Evolutionary conservation across 495 filamentous ascomycete species (phyloP), one percentile per base, ranked within the genome.

Genomic region (Aspergillus indologenus): DNA sequence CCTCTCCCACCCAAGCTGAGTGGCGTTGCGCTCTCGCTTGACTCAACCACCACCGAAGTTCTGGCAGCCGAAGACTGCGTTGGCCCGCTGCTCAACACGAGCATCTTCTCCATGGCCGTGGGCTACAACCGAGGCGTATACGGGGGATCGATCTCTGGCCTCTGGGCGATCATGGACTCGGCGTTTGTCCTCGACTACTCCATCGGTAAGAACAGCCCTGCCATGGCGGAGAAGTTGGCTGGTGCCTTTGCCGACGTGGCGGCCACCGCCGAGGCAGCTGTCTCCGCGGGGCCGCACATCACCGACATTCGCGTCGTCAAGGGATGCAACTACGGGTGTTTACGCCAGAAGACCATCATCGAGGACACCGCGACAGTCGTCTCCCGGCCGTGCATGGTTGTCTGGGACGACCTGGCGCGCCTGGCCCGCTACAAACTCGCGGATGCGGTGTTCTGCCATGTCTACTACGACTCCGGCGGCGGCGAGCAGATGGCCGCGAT

Each of bases 261-360:
- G 0, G 44, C 15, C 44, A 20, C 20, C 6, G 44, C 44, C 0
- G 44, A 45, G 5, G 44, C 17, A 45, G 1, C 44, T n/a, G 44
- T 45, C 0, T n/a, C 44, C 8, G 44, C 44, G 6, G 44, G 44
- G 5, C 44, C 44, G 17, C 44, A 45, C 44, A 45, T 45, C 44
- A 45, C 44, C 44, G 44, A 45, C 17, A 45, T 45, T 17, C 44
- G 44, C 44, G 20, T 45, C 44, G 44, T 45, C 44, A 45, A 45
- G 44, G 44, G 44, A 11, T 45, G 44, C 44, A 20, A 45, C 18
- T 45, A 45, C 18, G 44, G 12, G 12, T 45, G 44, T 20, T 1
- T 45, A 1, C 44, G 44, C 44, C 44, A 45, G 44, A 45, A 45
- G 44, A 20, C 44, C 44, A 45, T 45, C 18, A 9, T 45, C 44